phyloP scores from a whole-genome alignment of 306 rosid genomes.

The Citrullus mucosospermus region DNA sequence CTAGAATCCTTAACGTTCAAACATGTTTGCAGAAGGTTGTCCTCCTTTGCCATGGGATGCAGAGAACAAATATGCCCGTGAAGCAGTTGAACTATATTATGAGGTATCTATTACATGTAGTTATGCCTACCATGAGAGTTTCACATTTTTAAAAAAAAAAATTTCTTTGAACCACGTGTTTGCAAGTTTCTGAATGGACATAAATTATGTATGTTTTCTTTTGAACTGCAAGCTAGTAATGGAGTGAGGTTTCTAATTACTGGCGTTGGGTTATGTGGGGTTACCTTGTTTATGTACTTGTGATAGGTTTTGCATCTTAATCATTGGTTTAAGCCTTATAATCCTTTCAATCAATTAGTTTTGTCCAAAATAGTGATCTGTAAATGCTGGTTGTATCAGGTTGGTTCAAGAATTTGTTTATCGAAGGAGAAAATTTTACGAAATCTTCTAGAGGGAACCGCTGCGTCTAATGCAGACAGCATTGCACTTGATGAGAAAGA shows the following conservation, averaged over 20 bases:
- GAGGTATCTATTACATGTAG: conserved; percentile 29
- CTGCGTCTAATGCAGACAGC: conserved; percentile 34
- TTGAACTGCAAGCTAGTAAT: not conserved
- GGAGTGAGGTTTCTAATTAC: not conserved
- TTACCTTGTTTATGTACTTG: not conserved
- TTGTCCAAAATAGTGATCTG: not conserved
- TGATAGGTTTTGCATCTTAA: not conserved
- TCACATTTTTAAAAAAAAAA: not conserved
- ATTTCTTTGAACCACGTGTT: not conserved
- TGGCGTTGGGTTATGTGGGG: not conserved
- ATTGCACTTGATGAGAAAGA: conserved; percentile 40
- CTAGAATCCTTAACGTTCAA: conserved; percentile 44
- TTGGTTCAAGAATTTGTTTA: conserved; percentile 42
- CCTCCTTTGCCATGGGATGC: conserved; percentile 73
- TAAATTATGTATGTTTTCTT: not conserved
- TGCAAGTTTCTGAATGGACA: not conserved
- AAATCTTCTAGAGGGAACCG: conserved; percentile 63
- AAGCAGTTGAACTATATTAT: conserved; percentile 60
- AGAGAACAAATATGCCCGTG: conserved; percentile 51
- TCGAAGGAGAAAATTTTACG: conserved; percentile 44
- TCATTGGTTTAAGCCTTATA: not conserved
- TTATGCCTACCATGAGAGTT: not conserved
- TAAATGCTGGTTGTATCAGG: conserved; percentile 29
- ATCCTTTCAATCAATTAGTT: not conserved
- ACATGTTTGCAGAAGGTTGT: conserved; percentile 64